These are phyloP conservation scores for Colletotrichum coccodes DNA, from an alignment of 2,329 filamentous ascomycete species.

Conservation along the genomic window DNA sequence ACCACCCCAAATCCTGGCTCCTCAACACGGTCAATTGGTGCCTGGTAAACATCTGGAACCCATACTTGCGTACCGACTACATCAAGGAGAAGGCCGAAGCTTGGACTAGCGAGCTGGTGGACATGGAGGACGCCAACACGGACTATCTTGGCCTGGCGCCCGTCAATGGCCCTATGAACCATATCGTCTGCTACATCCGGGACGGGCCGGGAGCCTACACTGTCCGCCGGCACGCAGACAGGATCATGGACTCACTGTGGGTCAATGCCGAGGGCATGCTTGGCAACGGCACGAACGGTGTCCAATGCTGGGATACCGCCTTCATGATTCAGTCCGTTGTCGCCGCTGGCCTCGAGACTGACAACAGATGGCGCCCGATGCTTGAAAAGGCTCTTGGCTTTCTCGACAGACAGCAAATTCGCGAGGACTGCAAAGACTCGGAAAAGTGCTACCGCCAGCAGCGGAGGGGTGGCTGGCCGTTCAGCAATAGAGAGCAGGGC, in stretches of 20 bases:
- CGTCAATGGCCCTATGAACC: conserved; percentile 91
- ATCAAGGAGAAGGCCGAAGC: conserved; percentile 79
- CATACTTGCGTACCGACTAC: conserved; percentile 74
- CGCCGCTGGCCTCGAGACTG: conserved; percentile 80
- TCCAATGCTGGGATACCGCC: conserved; percentile 96
- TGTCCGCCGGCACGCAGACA: conserved; percentile 81
- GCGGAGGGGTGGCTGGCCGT: conserved; percentile 94
- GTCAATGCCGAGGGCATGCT: conserved; percentile 93
- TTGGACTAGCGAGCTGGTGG: conserved; percentile 84
- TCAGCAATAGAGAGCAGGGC: conserved; percentile 91
- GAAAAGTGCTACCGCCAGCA: conserved; percentile 87
- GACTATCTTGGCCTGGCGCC: conserved; percentile 87
- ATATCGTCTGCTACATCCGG: conserved; percentile 84
- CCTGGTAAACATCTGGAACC: conserved; percentile 82
- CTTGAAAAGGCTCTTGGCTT: conserved; percentile 84
- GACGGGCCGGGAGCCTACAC: conserved; percentile 81
- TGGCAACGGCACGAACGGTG: conserved; percentile 96
- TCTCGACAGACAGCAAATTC: conserved; percentile 90
- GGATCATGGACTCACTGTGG: conserved; percentile 89
- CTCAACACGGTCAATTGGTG: conserved; percentile 83
- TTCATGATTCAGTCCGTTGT: conserved; percentile 87
- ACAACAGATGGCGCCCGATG: conserved; percentile 84
- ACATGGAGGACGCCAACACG: conserved; percentile 94
- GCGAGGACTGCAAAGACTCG: conserved; percentile 82
- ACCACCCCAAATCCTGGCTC: conserved; percentile 89